phyloP scores from a whole-genome alignment of 2,329 filamentous ascomycete genomes.

The Laburnicola sp. region DNA sequence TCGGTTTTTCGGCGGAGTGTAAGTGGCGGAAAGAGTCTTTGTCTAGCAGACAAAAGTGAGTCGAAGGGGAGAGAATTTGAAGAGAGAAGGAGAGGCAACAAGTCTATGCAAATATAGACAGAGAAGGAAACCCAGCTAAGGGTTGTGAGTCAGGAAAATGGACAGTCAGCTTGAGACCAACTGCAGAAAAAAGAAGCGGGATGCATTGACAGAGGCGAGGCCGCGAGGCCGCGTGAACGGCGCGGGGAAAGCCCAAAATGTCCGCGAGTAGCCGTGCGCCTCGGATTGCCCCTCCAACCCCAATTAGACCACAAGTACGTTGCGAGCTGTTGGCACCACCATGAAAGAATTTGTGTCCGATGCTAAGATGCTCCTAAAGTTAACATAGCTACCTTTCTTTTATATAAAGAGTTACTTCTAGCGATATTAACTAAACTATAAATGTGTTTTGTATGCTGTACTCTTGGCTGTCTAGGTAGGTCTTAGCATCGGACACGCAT shows the following conservation, averaged over 20 bases:
- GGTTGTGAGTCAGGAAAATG: slow-evolving; percentile 5
- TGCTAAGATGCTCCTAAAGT: too few relatives aligned
- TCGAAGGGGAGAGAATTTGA: too few relatives aligned
- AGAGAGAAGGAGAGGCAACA: neutral
- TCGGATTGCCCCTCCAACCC: slow-evolving; percentile 2
- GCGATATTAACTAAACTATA: too few relatives aligned
- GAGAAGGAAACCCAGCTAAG: neutral
- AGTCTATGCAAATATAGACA: neutral
- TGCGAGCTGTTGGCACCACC: neutral
- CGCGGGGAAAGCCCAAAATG: too few relatives aligned
- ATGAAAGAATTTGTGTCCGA: neutral
- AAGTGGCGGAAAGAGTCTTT: too few relatives aligned
- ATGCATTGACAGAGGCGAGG: slow-evolving; percentile 6
- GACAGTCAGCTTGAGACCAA: neutral
- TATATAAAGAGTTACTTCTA: too few relatives aligned
- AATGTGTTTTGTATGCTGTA: too few relatives aligned
- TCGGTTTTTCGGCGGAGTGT: neutral
- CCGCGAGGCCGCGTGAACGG: slow-evolving; percentile 5
- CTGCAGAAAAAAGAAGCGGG: slow-evolving; percentile 7
- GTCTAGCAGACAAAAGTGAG: too few relatives aligned
- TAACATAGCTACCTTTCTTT: too few relatives aligned
- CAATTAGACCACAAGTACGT: neutral
- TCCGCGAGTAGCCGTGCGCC: slow-evolving; percentile 4
- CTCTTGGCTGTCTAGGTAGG: too few relatives aligned
- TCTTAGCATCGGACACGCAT: too few relatives aligned